Evolutionary conservation across 2,329 filamentous ascomycete species (phyloP).

Genomic region (Neofusicoccum sp.): DNA sequence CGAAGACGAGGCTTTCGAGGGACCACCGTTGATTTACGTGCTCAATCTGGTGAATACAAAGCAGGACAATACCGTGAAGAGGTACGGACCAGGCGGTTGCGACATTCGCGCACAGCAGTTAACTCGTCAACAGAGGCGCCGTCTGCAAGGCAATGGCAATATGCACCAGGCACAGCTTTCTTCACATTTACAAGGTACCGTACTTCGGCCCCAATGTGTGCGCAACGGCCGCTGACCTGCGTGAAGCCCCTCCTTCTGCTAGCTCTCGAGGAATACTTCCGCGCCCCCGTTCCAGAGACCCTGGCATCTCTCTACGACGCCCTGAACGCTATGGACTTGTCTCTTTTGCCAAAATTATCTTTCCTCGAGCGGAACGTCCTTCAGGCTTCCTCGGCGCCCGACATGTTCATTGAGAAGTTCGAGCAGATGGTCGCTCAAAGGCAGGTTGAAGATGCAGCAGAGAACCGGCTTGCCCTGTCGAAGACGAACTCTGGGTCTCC

Average conservation of each 20-base stretch:
- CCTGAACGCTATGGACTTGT: conserved; percentile 95
- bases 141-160: conserved; percentile 99
- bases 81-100: conserved; percentile 41
- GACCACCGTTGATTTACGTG: conserved; percentile 92
- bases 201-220: background rate
- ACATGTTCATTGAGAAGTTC: conserved; percentile 97
- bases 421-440: conserved; percentile 88
- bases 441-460: conserved; percentile 60
- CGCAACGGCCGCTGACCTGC: conserved; percentile 20
- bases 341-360: conserved; percentile 82
- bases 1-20: conserved; percentile 63
- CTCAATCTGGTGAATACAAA: conserved; percentile 98
- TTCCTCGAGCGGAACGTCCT: conserved; percentile 81
- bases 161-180: conserved; percentile 92
- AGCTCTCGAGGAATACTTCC: conserved; percentile 95
- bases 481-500: conserved; percentile 26
- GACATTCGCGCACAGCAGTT: conserved; percentile 18
- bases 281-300: conserved; percentile 82
- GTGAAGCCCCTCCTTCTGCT: conserved; percentile 77
- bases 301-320: conserved; percentile 85
- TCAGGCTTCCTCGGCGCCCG: conserved; percentile 88
- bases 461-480: conserved; percentile 18
- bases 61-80: conserved; percentile 85
- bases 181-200: conserved; percentile 93
- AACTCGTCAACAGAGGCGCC: conserved; percentile 64